A percentile compares a stretch with the other conserved stretches of the same genome.
phyloP scores from a whole-genome alignment of 2,329 filamentous ascomycete species.

The Pleurostoma richardsiae region DNA sequence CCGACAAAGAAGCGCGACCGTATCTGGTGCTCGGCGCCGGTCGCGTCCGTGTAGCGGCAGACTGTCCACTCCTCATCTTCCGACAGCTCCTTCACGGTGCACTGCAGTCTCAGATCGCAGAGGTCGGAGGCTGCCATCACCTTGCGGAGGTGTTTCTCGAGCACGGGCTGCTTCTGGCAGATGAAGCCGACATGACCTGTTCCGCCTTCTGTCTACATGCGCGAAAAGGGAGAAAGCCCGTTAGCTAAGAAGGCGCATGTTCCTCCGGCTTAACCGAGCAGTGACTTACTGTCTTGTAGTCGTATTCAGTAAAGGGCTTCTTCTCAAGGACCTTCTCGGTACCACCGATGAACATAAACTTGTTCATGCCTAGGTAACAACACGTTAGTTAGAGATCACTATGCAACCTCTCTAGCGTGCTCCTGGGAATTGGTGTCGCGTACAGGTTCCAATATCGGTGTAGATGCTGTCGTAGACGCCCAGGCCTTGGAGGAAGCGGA shows the following conservation, averaged over 20 bases:
- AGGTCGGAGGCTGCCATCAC: neutral
- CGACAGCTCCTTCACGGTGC: neutral
- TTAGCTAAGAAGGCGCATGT: conserved; percentile 12
- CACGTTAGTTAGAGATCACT: too few species aligned
- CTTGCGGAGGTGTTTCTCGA: conserved; percentile 13
- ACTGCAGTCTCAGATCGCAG: neutral
- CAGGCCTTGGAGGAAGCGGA: conserved; percentile 19
- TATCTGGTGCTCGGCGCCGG: neutral
- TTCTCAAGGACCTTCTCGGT: neutral
- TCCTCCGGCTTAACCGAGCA: neutral
- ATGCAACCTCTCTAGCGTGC: neutral
- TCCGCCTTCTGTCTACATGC: conserved; percentile 14
- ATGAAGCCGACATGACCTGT: conserved; percentile 22
- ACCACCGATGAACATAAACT: neutral
- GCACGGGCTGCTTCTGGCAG: conserved; percentile 20
- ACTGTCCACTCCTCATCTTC: neutral
- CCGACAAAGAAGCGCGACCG: conserved; percentile 24
- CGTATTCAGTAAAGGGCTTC: neutral
- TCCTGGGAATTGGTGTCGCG: neutral
- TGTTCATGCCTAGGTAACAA: neutral
- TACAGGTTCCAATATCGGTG: neutral
- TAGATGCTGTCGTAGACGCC: conserved; percentile 16
- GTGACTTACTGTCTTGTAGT: neutral
- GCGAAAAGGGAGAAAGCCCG: too few species aligned
- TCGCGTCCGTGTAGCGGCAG: neutral